Evolutionary conservation across 768 basidiomycete species (phyloP), one percentile per base, ranked within the genome.

Genomic region (Podaxis sp.): DNA sequence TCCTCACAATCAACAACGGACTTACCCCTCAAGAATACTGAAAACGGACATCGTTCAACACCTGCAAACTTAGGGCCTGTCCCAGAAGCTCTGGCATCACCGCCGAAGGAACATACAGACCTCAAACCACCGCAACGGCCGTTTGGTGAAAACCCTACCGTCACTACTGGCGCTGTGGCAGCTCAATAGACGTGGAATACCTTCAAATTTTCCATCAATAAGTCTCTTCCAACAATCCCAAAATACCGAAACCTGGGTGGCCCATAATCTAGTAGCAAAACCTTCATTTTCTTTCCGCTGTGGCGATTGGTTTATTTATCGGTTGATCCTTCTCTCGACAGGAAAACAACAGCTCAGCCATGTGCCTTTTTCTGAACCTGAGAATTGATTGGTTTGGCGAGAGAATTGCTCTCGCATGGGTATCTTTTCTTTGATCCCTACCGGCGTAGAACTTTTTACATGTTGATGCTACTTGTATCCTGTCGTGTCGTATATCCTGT

Each of bases 61-160:
- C 47, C 74, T 49, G 61, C 74, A 52, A 70, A 68, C 51, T 55
- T 76, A 33, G 64, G 72, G 60, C 66, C 76, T 56, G 67, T 73
- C 25, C 66, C 71, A 50, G 74, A 80, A 61, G 67, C 73, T 25
- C 73, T 77, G 64, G 72, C 76, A 69, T 49, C 77, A 63, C 82
- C 77, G 61, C 65, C 73, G 53, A 80, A 81, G 67, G 80, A 84
- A 51, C 71, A 72, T n/a, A 64, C 76, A 46, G 78, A 80, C 61
- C 74, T 85, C 75, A 87, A 85, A 72, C 76, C 85, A 41, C 82
- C 87, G 64, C 85, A 85, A 71, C 70, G 86, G 59, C 79, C 86
- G 17, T 84, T 86, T 66, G 81, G 80, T 65, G 88, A 90, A 71
- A 86, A 82, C 66, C 79, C 84, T 52, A 76, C 82, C 47, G 77